Evolutionary conservation across 164 flowering plant species (phyloP).

Genomic region (Saururus chinensis): DNA sequence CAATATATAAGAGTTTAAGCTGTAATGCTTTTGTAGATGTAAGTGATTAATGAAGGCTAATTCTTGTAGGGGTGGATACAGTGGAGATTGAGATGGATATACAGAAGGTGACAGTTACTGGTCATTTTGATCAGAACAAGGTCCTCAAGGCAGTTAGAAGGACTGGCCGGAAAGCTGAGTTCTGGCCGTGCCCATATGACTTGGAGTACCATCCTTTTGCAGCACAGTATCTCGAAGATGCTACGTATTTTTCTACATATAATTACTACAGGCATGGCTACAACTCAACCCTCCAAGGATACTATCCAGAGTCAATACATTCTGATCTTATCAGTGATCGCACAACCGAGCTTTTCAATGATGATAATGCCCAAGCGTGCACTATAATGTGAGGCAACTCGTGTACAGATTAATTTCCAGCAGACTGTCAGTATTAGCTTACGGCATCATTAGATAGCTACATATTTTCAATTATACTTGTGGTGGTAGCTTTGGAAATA

Average conservation of each 20-base stretch:
- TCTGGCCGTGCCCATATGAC: constrained; percentile 70
- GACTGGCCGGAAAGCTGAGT: constrained; percentile 84
- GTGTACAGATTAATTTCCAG: too few relatives aligned
- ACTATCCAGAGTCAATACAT: constrained; percentile 43
- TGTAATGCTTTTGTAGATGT: too few relatives aligned
- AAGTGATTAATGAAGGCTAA: too few relatives aligned
- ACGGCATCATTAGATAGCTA: too few relatives aligned
- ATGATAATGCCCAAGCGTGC: constrained; percentile 77
- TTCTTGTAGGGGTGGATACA: constrained; percentile 51
- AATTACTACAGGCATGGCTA: constrained; percentile 88
- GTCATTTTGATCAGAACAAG: constrained; percentile 81
- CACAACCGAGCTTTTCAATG: constrained; percentile 42
- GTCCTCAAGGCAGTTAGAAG: constrained; percentile 74
- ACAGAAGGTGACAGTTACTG: constrained; percentile 77
- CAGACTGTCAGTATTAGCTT: too few relatives aligned
- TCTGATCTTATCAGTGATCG: constrained; percentile 32
- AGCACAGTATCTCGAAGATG: constrained; percentile 49
- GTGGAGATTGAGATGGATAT: constrained; percentile 59
- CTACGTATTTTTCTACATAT: constrained; percentile 68
- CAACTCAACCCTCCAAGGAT: constrained; percentile 49
- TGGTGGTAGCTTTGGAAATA: too few relatives aligned
- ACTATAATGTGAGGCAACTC: constrained; percentile 46
- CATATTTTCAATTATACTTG: too few relatives aligned
- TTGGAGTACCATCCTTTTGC: constrained; percentile 64
- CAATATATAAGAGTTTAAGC: not conserved